phyloP scores from a whole-genome alignment of 352 stramenopile species.

The Phytopythium chamaehyphon region DNA sequence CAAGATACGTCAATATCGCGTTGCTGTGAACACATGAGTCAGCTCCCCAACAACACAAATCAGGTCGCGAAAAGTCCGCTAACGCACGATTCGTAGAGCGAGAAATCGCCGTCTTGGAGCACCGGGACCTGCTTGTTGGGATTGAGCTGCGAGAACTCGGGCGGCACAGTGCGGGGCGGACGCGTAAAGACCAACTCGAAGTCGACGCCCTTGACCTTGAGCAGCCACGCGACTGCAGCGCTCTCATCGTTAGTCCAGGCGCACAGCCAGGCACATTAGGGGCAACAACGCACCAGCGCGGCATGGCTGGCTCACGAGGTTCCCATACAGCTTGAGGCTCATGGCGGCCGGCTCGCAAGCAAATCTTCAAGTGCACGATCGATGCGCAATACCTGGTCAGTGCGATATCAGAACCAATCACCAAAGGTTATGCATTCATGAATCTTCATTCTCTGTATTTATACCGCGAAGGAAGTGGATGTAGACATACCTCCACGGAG shows the following conservation, averaged over 20 bases:
- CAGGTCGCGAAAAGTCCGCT: neutral
- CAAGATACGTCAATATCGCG: conserved; percentile 44
- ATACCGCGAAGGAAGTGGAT: too few relatives aligned
- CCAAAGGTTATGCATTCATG: too few relatives aligned
- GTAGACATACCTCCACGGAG: too few relatives aligned
- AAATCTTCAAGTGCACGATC: conserved; percentile 18
- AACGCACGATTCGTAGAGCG: conserved; percentile 21
- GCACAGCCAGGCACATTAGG: neutral
- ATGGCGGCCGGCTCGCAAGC: conserved; percentile 1
- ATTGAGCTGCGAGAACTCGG: conserved; percentile 21
- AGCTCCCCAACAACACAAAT: neutral
- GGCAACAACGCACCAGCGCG: conserved; percentile 2
- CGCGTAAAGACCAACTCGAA: conserved; percentile 13
- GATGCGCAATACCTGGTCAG: too few relatives aligned
- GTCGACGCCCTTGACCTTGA: conserved; percentile 10
- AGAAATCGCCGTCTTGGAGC: conserved; percentile 29
- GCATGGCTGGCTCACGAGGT: conserved; percentile 15
- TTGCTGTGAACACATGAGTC: conserved; percentile 4
- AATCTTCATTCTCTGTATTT: too few relatives aligned
- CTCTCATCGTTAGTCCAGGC: neutral
- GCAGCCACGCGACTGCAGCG: conserved; percentile 13
- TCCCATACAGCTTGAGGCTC: conserved; percentile 16
- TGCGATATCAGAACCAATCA: too few relatives aligned
- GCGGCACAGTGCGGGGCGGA: conserved; percentile 7
- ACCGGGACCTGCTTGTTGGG: conserved; percentile 23